Evolutionary conservation across 1,284 basidiomycete genomes (phyloP), one percentile per base, ranked within the genome.

Genomic region (Heimioporus punctisporus): DNA sequence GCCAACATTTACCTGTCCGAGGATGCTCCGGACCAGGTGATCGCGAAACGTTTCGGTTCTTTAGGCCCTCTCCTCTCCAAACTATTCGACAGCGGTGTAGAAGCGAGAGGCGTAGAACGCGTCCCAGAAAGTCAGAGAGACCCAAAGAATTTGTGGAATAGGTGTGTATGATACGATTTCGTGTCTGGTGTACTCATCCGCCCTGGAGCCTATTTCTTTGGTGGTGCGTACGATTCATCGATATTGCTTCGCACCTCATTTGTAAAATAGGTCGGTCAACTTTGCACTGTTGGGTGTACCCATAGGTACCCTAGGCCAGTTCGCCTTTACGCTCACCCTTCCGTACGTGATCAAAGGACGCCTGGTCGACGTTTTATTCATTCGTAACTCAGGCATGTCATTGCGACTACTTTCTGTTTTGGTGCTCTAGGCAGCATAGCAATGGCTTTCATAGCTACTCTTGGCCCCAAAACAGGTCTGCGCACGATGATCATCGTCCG

Each of bases 401-500:
- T 79, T 34, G 76, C 76, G 5, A 75, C 72, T 2, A 78, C 72
- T 21, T 53, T 80, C 19, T 78, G 76, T 57, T 81, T 81, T 52
- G 69, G 69, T 46, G 70, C 75, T 24, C 64, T 81, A 9, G 78
- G 78, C 6, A 69, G 68, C 11, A 50, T 75, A 48, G 55, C 72
- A 21, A 76, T 76, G 0, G 78, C 80, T 0, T 84, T 83, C 61
- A 77, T 84, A 48, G 80, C 84, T 14, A 83, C 76, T 2, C 75
- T 88, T 19, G 86, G 86, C 0, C 84, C 85, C 2, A 70, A 74
- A 58, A 81, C 82, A 0, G 86, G 86, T 8, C 65, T 88, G 48
- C 75, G 86, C 9, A 86, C 85, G 1, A 87, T 89, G 81, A 64
- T 81, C 50, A 79, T 81, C 55, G 70, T 74, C 7, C 74, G 84